phyloP scores from a whole-genome alignment of 2,329 filamentous ascomycete genomes.

The Fusarium domesticum region DNA sequence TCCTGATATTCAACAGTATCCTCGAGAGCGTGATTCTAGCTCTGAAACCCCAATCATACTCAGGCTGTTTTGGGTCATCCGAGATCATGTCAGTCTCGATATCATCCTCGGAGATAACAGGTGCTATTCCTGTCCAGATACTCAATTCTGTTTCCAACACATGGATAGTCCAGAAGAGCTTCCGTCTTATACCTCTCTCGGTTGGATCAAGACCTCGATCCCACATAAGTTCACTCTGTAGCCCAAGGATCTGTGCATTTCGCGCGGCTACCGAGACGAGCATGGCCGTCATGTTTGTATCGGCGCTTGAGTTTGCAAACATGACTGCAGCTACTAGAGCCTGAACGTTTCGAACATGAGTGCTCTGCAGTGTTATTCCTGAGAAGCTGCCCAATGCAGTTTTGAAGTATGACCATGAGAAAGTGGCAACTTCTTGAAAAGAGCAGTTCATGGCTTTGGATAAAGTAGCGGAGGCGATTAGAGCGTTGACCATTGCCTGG shows the following conservation, averaged over 20 bases:
- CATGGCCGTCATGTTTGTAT: not conserved
- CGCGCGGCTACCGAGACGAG: not conserved
- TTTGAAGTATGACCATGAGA: not conserved
- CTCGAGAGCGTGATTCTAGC: not conserved
- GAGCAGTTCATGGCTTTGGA: not conserved
- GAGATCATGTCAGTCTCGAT: not conserved
- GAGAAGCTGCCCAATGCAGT: not conserved
- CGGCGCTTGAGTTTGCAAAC: not conserved
- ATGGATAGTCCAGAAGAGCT: not conserved
- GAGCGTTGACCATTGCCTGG: not conserved
- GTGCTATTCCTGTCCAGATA: not conserved
- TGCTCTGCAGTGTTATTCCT: not conserved
- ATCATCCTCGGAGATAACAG: not conserved
- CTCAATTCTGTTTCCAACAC: not conserved
- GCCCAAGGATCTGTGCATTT: not conserved
- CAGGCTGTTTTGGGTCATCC: not conserved
- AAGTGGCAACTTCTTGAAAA: not conserved
- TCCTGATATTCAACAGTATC: not conserved
- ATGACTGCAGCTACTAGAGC: not conserved
- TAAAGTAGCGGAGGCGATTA: not conserved
- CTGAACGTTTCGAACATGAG: not conserved
- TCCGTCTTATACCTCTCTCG: not conserved
- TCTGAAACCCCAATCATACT: not conserved
- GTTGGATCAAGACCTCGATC: not conserved
- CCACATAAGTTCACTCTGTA: not conserved